Percentiles rank a stretch among this genome's conserved stretches.
phyloP scores from a whole-genome alignment of 768 basidiomycete species.

The Leccinum arenicola region DNA sequence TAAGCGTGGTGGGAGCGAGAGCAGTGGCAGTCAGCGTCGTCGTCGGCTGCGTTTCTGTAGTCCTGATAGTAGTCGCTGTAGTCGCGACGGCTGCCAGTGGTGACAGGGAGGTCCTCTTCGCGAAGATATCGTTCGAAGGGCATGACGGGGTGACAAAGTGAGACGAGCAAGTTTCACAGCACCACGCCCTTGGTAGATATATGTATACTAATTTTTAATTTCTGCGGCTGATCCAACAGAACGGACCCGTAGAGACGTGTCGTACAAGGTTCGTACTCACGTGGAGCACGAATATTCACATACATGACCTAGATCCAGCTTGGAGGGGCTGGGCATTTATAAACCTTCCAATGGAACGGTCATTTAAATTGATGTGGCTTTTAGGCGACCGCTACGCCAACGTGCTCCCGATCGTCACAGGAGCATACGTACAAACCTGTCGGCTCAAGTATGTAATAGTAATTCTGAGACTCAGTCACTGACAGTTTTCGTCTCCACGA shows the following conservation, averaged over 20 bases:
- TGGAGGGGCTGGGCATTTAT: slow-evolving; percentile 1
- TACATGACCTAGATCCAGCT: slow-evolving; percentile 14
- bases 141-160: slow-evolving; percentile 21
- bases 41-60: slow-evolving; percentile 2
- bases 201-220: slow-evolving; percentile 7
- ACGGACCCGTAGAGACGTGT: slow-evolving; percentile 1
- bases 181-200: slow-evolving; percentile 2
- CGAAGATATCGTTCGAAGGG: slow-evolving; percentile 43
- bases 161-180: background rate
- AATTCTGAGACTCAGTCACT: background rate
- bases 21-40: slow-evolving; percentile 15
- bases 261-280: slow-evolving; percentile 1
- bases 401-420: slow-evolving; percentile 27
- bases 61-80: slow-evolving; percentile 15
- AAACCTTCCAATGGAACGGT: slow-evolving; percentile 6
- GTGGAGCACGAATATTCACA: background rate
- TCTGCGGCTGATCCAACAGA: slow-evolving; percentile 7
- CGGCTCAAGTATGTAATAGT: slow-evolving; percentile 23
- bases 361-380: slow-evolving; percentile 11
- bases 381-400: slow-evolving; percentile 20
- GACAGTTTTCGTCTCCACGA: background rate
- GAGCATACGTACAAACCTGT: slow-evolving; percentile 22
- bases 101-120: slow-evolving; percentile 15
- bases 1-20: slow-evolving; percentile 1
- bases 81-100: slow-evolving; percentile 1